phyloP scores from a whole-genome alignment of 1,284 basidiomycete species.

The Puccinia polysora region DNA sequence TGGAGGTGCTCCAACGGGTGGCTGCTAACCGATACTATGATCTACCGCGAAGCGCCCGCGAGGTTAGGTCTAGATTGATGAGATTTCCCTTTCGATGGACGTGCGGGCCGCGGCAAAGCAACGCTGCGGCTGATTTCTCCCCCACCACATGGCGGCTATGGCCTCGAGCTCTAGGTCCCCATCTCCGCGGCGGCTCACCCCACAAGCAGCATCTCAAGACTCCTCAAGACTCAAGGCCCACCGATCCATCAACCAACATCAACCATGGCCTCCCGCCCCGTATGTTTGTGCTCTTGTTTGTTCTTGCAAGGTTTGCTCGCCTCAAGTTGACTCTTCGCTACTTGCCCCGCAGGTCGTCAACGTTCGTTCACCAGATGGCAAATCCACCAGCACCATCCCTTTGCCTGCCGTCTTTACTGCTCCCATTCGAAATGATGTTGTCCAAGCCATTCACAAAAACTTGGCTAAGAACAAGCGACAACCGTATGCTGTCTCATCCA shows the following conservation, averaged over 20 bases:
- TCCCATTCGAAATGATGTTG: conserved; percentile 97
- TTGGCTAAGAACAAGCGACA: conserved; percentile 98
- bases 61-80: no score
- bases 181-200: no score
- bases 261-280: conserved; percentile 13
- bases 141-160: no score
- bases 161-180: no score
- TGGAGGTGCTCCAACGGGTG: no score
- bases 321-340: neutral
- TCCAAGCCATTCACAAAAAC: conserved; percentile 97
- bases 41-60: no score
- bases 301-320: neutral
- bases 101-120: no score
- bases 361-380: conserved; percentile 26
- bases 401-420: conserved; percentile 96
- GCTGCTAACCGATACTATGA: no score
- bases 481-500: conserved; percentile 92
- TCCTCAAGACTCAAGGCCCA: conserved; percentile 11
- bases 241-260: conserved; percentile 3
- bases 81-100: no score
- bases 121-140: no score
- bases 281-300: neutral
- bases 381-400: conserved; percentile 73
- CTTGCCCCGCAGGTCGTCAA: conserved; percentile 29
- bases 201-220: no score